Conservation (phyloP, 768 basidiomycete genomes). For the Suillus fuscotomentosus region DNA sequence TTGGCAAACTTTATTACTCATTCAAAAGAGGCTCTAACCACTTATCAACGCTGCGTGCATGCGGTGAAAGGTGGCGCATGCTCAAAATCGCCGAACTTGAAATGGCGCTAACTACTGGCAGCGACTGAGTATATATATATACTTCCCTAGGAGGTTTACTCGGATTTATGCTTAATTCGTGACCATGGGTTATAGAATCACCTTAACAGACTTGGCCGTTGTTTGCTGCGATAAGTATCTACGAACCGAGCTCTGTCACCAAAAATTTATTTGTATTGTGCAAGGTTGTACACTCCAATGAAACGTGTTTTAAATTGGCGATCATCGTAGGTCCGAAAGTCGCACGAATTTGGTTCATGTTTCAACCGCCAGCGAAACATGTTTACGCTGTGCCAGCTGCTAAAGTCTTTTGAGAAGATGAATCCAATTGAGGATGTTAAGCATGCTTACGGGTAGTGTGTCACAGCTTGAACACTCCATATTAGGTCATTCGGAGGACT, state of each 20-base stretch:
- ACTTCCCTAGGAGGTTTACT: background rate
- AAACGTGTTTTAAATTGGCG: background rate
- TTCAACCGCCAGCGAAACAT: background rate
- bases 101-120: background rate
- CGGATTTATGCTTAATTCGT: background rate
- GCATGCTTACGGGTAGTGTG: background rate
- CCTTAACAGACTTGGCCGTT: background rate
- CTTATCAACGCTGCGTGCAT: background rate
- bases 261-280: background rate
- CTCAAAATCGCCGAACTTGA: background rate
- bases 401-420: background rate
- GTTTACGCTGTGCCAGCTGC: background rate
- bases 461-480: background rate
- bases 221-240: background rate
- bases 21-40: background rate
- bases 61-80: background rate
- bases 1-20: background rate
- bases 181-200: background rate
- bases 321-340: background rate
- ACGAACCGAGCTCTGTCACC: background rate
- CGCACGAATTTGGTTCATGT: background rate
- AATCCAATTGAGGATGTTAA: background rate
- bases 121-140: background rate
- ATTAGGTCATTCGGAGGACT: constrained; percentile 38
- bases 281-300: background rate